A percentile compares a stretch with the other conserved stretches of the same genome.
Conservation (phyloP, 257 asterid genomes). For the Solanum appendiculatum region DNA sequence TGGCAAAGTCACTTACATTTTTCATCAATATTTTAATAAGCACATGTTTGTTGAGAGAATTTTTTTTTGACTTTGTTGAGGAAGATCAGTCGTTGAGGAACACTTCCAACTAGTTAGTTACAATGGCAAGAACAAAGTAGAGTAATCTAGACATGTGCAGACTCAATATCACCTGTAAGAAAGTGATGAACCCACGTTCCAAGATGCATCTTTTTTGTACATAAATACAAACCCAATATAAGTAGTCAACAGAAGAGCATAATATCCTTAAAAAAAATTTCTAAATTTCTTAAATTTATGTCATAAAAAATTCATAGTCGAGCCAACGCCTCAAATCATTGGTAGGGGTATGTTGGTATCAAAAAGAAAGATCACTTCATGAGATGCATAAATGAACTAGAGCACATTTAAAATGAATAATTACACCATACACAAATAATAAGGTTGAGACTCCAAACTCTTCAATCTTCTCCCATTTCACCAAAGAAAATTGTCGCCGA, state of each 20-base stretch:
- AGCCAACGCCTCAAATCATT: background rate
- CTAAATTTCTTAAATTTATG: background rate
- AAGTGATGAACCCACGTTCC: background rate
- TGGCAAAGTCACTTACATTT: too few species aligned
- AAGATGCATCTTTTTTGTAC: background rate
- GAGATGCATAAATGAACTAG: background rate
- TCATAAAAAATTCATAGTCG: background rate
- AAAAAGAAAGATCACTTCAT: background rate
- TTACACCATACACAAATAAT: background rate
- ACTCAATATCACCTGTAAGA: background rate
- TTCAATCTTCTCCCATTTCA: background rate
- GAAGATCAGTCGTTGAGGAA: background rate
- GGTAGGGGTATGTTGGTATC: background rate
- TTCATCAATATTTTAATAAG: too few species aligned
- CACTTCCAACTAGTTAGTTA: background rate
- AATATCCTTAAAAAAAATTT: background rate
- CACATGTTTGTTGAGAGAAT: background rate
- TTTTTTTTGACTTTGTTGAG: too few species aligned
- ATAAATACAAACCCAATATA: background rate
- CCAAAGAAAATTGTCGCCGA: too few species aligned
- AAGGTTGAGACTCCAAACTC: background rate
- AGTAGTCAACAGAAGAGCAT: background rate
- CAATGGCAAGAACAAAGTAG: background rate
- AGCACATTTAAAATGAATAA: background rate
- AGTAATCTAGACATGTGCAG: background rate